phyloP scores from a whole-genome alignment of 768 basidiomycete genomes.

The Leucosporidium scottii region DNA sequence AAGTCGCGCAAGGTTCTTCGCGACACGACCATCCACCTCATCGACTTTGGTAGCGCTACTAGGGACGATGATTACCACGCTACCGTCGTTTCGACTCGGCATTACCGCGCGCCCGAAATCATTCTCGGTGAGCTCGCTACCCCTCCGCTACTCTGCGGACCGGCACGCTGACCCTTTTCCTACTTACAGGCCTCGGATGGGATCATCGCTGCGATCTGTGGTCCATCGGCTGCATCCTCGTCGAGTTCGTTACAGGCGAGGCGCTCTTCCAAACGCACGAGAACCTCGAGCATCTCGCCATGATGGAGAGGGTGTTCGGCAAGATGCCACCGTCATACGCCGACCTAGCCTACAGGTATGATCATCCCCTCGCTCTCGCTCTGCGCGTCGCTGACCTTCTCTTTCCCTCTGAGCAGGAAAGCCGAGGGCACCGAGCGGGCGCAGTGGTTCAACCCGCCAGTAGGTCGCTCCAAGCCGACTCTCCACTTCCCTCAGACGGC shows the following conservation, averaged over 20 bases:
- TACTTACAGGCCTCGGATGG: slow-evolving; percentile 80
- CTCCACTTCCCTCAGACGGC: slow-evolving; percentile 89
- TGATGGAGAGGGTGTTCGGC: slow-evolving; percentile 99
- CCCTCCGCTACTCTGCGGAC: neutral
- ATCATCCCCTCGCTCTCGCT: neutral
- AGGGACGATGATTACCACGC: slow-evolving; percentile 98
- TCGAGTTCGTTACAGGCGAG: slow-evolving; percentile 95
- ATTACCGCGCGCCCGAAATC: slow-evolving; percentile 98
- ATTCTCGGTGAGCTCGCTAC: slow-evolving; percentile 70
- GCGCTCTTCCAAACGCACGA: slow-evolving; percentile 99
- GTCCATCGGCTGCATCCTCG: slow-evolving; percentile 95
- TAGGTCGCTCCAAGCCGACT: neutral
- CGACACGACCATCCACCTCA: slow-evolving; percentile 85
- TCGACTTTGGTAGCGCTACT: slow-evolving; percentile 97
- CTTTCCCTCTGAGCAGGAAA: neutral
- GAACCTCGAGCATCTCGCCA: slow-evolving; percentile 96
- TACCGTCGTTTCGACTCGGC: slow-evolving; percentile 92
- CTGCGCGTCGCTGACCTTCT: neutral
- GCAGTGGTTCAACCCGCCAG: slow-evolving; percentile 73
- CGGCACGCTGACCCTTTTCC: neutral
- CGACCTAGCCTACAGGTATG: slow-evolving; percentile 50
- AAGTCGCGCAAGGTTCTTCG: slow-evolving; percentile 55
- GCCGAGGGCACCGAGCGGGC: slow-evolving; percentile 41
- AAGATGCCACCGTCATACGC: slow-evolving; percentile 80
- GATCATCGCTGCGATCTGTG: slow-evolving; percentile 97